A percentile compares a stretch with the other conserved stretches of the same genome.
phyloP scores from a whole-genome alignment of 2,329 filamentous ascomycete genomes.

The Hortaea werneckii region DNA sequence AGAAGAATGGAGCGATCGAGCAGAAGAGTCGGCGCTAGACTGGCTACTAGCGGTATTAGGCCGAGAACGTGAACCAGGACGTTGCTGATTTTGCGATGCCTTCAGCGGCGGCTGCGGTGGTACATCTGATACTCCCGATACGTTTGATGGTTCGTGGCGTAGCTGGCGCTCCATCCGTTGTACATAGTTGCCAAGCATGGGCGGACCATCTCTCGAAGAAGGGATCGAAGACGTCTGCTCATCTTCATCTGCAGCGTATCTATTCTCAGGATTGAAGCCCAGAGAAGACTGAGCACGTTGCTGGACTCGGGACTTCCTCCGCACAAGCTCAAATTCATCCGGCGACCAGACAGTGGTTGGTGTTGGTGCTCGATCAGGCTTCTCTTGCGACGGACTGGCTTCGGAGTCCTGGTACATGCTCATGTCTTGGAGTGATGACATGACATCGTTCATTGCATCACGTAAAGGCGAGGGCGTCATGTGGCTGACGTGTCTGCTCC shows the following conservation, averaged over 20 bases:
- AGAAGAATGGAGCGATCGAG: constrained; percentile 31
- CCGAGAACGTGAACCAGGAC: constrained; percentile 5
- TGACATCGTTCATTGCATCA: constrained; percentile 96
- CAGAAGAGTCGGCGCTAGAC: constrained; percentile 17
- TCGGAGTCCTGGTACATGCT: constrained; percentile 46
- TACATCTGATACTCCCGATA: constrained; percentile 25
- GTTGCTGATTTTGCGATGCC: constrained; percentile 14
- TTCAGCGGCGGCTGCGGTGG: constrained; percentile 23
- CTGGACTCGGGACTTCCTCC: constrained; percentile 26
- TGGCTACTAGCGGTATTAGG: constrained; percentile 19
- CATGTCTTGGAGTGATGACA: constrained; percentile 87
- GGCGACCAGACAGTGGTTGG: constrained; percentile 63
- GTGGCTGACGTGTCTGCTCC: constrained; percentile 22
- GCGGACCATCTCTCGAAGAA: constrained; percentile 40
- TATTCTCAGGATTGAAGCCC: constrained; percentile 45
- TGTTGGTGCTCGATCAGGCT: neutral
- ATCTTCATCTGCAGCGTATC: constrained; percentile 36
- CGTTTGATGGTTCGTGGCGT: constrained; percentile 53
- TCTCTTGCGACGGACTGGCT: neutral
- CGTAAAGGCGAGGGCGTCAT: constrained; percentile 80
- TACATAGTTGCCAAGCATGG: constrained; percentile 75
- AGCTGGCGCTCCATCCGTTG: constrained; percentile 83
- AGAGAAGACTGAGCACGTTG: constrained; percentile 62
- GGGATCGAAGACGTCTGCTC: constrained; percentile 38
- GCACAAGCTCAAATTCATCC: constrained; percentile 62